phyloP scores from a whole-genome alignment of 768 basidiomycete species.

The Sporobolomyces roseus region DNA sequence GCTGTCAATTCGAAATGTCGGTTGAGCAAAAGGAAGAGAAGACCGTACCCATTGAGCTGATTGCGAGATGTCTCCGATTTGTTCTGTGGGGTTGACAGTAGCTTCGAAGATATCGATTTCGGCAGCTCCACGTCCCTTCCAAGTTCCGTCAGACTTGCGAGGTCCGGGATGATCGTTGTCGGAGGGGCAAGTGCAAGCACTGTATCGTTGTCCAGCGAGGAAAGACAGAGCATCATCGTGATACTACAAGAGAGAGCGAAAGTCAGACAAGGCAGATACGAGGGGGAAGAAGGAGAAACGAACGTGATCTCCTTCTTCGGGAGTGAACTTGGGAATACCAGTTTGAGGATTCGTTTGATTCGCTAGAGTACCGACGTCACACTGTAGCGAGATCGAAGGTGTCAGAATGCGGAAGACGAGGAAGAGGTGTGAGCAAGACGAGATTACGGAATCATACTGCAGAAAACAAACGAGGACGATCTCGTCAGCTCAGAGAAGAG shows the following conservation, averaged over 20 bases:
- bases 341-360: slow-evolving; percentile 21
- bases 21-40: slow-evolving; percentile 18
- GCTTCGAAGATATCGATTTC: slow-evolving; percentile 44
- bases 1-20: slow-evolving; percentile 45
- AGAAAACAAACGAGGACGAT: neutral
- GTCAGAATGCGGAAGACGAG: neutral
- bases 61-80: slow-evolving; percentile 65
- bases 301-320: slow-evolving; percentile 11
- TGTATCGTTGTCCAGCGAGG: slow-evolving; percentile 80
- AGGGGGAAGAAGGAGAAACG: neutral
- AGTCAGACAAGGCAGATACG: neutral
- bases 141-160: slow-evolving; percentile 31
- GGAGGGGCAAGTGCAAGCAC: slow-evolving; percentile 78
- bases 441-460: slow-evolving; percentile 16
- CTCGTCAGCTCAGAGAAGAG: too few relatives aligned
- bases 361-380: slow-evolving; percentile 81
- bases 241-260: neutral
- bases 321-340: slow-evolving; percentile 11
- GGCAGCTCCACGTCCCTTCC: slow-evolving; percentile 39
- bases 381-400: slow-evolving; percentile 49
- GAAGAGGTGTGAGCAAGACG: too few relatives aligned
- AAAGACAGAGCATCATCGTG: slow-evolving; percentile 58
- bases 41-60: slow-evolving; percentile 59
- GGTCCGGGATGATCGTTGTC: slow-evolving; percentile 54
- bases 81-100: slow-evolving; percentile 45